These are phyloP conservation scores for Colletotrichum sp. DNA, from an alignment of 2,329 filamentous ascomycete genomes.

Conservation along the genomic window DNA sequence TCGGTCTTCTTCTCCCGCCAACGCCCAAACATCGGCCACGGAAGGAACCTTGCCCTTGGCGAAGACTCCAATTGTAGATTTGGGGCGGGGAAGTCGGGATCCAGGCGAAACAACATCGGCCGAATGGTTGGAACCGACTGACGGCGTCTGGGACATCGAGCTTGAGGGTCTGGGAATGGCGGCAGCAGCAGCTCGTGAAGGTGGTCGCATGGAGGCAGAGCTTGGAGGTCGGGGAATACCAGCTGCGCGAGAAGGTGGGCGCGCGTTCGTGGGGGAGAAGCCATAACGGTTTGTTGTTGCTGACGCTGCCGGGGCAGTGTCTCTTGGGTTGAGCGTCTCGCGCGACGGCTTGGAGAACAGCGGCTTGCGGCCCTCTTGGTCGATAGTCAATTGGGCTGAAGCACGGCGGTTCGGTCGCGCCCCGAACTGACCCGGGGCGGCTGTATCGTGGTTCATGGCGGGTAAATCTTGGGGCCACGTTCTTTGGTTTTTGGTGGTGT, in stretches of 20 bases:
- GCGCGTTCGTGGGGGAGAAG: conserved; percentile 21
- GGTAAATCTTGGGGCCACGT: background rate
- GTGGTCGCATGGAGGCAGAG: background rate
- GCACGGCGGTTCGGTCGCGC: conserved; percentile 27
- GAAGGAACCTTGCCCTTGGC: conserved; percentile 33
- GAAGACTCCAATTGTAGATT: conserved; percentile 23
- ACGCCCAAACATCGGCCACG: conserved; percentile 46
- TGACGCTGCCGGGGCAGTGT: background rate
- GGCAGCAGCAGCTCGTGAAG: conserved; percentile 23
- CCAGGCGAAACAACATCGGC: conserved; percentile 24
- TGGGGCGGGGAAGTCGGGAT: conserved; percentile 39
- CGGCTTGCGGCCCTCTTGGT: conserved; percentile 44
- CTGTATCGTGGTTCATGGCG: conserved; percentile 29
- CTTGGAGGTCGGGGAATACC: background rate
- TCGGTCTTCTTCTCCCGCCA: conserved; percentile 37
- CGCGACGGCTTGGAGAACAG: conserved; percentile 36
- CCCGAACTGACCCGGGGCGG: conserved; percentile 18
- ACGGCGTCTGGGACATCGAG: conserved; percentile 20
- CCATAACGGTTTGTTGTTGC: conserved; percentile 20
- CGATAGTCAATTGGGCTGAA: conserved; percentile 34
- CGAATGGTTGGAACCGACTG: conserved; percentile 15
- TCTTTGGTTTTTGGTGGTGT: background rate
- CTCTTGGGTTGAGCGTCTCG: conserved; percentile 17
- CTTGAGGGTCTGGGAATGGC: conserved; percentile 24
- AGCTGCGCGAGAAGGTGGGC: conserved; percentile 11